Conservation (phyloP, 257 asterid species). For the Solanum sejunctum region DNA sequence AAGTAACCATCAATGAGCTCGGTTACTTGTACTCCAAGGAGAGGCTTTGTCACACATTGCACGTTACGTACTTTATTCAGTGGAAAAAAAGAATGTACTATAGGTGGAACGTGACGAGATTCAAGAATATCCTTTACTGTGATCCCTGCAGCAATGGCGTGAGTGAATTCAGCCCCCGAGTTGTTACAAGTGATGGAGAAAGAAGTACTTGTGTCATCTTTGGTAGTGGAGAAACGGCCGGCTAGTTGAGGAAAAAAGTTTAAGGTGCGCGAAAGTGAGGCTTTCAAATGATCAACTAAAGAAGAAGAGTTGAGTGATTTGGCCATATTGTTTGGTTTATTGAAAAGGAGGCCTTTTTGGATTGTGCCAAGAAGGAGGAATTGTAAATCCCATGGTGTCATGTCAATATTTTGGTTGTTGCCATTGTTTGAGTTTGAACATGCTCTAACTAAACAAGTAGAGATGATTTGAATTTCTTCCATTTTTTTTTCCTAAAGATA, state of each 20-base stretch:
- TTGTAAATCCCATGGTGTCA: conserved; percentile 16
- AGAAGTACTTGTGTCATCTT: neutral
- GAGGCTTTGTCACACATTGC: conserved; percentile 20
- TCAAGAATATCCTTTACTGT: conserved; percentile 6
- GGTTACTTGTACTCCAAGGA: conserved; percentile 29
- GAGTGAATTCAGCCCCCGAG: neutral
- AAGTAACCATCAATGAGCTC: conserved; percentile 33
- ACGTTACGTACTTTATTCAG: conserved; percentile 6
- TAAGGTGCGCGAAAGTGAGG: conserved; percentile 16
- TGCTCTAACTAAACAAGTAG: neutral
- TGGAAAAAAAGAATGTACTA: conserved; percentile 18
- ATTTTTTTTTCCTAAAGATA: neutral
- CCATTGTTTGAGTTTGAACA: neutral
- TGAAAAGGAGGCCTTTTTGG: conserved; percentile 9
- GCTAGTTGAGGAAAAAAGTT: conserved; percentile 39
- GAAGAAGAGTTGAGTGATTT: neutral
- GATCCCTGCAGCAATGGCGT: conserved; percentile 6
- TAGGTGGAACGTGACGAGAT: conserved; percentile 4
- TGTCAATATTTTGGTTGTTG: neutral
- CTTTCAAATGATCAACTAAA: neutral
- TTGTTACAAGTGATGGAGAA: neutral
- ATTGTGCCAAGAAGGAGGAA: conserved; percentile 2
- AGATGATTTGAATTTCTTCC: conserved; percentile 2
- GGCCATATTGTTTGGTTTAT: neutral
- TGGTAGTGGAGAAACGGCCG: conserved; percentile 20